These are phyloP conservation scores for Chlamydomonas schloesseri DNA, from an alignment of 139 green algal species.

Conservation along the genomic window DNA sequence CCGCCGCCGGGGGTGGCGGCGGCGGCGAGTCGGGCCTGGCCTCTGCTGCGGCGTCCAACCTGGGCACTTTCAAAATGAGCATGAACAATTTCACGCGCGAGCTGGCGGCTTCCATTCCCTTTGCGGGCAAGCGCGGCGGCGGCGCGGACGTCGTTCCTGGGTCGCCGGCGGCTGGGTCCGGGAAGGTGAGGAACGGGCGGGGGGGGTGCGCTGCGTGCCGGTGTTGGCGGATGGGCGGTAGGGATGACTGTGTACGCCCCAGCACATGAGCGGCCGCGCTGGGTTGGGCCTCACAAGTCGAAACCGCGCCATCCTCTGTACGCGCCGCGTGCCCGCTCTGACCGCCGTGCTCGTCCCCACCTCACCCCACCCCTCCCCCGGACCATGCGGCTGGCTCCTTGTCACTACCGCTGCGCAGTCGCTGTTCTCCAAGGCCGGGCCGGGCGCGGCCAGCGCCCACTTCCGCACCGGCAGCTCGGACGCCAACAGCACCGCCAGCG, in stretches of 20 bases:
- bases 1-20: background rate
- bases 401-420: background rate
- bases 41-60: slow-evolving; percentile 37
- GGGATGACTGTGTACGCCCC: too few relatives aligned
- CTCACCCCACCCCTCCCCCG: too few relatives aligned
- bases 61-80: slow-evolving; percentile 52
- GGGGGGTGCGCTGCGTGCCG: background rate
- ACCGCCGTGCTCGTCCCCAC: too few relatives aligned
- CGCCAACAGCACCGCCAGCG: background rate
- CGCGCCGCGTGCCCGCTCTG: too few relatives aligned
- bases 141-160: background rate
- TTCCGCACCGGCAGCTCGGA: background rate
- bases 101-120: slow-evolving; percentile 45
- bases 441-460: background rate
- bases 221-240: too few relatives aligned
- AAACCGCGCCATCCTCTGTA: too few relatives aligned
- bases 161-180: background rate
- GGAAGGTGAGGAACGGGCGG: background rate
- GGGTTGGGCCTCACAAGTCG: too few relatives aligned
- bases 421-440: background rate
- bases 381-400: too few relatives aligned
- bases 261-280: too few relatives aligned
- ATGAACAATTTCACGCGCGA: slow-evolving; percentile 61
- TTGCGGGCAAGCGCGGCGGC: background rate
- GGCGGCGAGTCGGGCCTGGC: background rate